Percentiles rank a stretch among this genome's conserved stretches.
Conservation (phyloP, 768 basidiomycete species). For the Amylocystis lapponica region DNA sequence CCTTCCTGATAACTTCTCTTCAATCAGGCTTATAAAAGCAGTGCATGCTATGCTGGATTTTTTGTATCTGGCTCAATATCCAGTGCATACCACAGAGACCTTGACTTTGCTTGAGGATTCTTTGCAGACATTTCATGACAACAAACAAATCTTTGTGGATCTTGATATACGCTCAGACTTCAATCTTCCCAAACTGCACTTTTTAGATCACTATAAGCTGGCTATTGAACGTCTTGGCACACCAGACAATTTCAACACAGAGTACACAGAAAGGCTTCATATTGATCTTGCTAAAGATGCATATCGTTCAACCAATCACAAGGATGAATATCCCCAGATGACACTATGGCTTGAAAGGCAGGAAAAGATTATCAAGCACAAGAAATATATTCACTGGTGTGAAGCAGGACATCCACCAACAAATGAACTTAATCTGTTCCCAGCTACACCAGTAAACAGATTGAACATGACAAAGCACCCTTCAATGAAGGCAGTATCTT, state of each 20-base stretch:
- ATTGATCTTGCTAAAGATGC: too few relatives aligned
- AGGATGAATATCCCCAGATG: constrained; percentile 32
- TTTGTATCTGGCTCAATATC: constrained; percentile 20
- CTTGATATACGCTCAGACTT: constrained; percentile 14
- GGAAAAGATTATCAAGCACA: constrained; percentile 24
- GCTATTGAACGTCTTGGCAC: constrained; percentile 6
- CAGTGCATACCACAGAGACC: constrained; percentile 11
- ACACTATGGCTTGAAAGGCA: constrained; percentile 29
- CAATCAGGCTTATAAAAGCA: too few relatives aligned
- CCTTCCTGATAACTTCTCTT: too few relatives aligned
- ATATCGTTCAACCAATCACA: constrained; percentile 13
- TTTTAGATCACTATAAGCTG: not conserved
- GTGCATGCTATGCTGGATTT: constrained; percentile 25
- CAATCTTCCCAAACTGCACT: constrained; percentile 23
- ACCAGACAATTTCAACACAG: constrained; percentile 24
- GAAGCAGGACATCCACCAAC: not conserved
- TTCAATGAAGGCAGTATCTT: not conserved
- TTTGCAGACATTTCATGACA: constrained; percentile 13
- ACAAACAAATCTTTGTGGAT: constrained; percentile 18
- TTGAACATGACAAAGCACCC: constrained; percentile 1
- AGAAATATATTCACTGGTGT: constrained; percentile 19
- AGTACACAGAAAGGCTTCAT: too few relatives aligned
- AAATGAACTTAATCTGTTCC: not conserved
- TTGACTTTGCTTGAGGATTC: constrained; percentile 9
- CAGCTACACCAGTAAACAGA: not conserved